Base-by-base conservation (phyloP, 768 basidiomycete genomes). In the Lactarius tabidus region DNA sequence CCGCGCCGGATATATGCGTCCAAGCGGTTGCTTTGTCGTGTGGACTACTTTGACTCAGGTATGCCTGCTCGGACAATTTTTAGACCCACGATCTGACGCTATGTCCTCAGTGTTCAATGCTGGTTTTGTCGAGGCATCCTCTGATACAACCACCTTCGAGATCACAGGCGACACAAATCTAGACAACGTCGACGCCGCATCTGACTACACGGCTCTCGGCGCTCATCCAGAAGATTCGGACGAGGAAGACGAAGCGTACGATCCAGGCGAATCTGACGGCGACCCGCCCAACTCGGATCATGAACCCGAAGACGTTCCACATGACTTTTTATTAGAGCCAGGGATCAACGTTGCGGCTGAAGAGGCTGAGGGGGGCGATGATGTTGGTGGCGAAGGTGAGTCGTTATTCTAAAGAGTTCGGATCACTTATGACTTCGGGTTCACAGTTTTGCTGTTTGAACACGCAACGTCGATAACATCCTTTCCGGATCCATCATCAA, bases 11-110 rank as follows among this genome's bases (percentile, higher is more conserved):
- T 95, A 67, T 89, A 84, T 72, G 92, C 91, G 1, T 84, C 85
- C 52, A 84, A 82, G 68, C 84, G 81, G 70, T 71, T 95, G 51
- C 79, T 95, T 8, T 78, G 80, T 68, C 77, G 93, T 63, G 84
- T 87, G 6, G 89, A 91, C 36, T 93, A 94, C 73, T 94, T 94
- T 70, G 78, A 85, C 62, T 83, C 85, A 5, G 92, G 90, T 31
- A n/a, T 1, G 12, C 55, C 36, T 53, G 52, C 26, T 31, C 59
- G 17, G 28, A 35, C 54, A 43, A n/a, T 26, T 18, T 33, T 12
- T 20, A 35, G 17, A 41, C 29, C 23, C 9, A 29, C n/a, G 53
- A 65, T 60, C 28, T 38, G n/a, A 61, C 57, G 8, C 23, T 58
- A 55, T 29, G 17, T 28, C 18, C 14, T 35, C 52, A 91, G 90